These are phyloP conservation scores for Funneliformis geosporum DNA, from an alignment of 192 early-diverging fungal species.

Conservation along the genomic window DNA sequence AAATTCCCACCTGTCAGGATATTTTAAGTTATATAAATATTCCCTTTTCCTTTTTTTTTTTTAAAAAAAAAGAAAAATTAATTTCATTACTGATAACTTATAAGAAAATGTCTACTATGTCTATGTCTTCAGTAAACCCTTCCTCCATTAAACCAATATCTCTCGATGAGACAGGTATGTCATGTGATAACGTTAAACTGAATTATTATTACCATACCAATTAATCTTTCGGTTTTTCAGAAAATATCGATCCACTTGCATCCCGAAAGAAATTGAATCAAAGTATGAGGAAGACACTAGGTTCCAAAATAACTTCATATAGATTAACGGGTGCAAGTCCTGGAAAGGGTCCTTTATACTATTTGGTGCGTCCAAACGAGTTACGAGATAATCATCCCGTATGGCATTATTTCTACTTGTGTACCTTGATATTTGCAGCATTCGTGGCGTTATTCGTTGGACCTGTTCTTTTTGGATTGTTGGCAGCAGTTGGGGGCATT, in stretches of 20 bases:
- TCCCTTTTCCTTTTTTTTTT: neutral
- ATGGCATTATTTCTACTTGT: conserved; percentile 29
- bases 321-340: neutral
- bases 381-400: conserved; percentile 25
- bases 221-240: neutral
- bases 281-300: neutral
- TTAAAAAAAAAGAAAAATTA: neutral
- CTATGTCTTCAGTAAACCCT: neutral
- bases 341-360: conserved; percentile 8
- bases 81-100: neutral
- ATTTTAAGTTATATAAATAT: neutral
- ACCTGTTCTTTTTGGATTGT: conserved; percentile 30
- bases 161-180: neutral
- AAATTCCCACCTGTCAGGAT: neutral
- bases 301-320: neutral
- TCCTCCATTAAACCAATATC: neutral
- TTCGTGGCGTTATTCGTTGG: conserved; percentile 27
- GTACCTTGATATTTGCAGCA: conserved; percentile 10
- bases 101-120: neutral
- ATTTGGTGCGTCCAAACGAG: conserved; percentile 15
- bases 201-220: neutral
- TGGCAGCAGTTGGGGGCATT: conserved; percentile 30
- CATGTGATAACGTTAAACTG: neutral
- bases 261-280: neutral
- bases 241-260: neutral